Evolutionary conservation across 2,329 filamentous ascomycete genomes (phyloP), one percentile per base, ranked within the genome.

Genomic region (Penicillium sp.): DNA sequence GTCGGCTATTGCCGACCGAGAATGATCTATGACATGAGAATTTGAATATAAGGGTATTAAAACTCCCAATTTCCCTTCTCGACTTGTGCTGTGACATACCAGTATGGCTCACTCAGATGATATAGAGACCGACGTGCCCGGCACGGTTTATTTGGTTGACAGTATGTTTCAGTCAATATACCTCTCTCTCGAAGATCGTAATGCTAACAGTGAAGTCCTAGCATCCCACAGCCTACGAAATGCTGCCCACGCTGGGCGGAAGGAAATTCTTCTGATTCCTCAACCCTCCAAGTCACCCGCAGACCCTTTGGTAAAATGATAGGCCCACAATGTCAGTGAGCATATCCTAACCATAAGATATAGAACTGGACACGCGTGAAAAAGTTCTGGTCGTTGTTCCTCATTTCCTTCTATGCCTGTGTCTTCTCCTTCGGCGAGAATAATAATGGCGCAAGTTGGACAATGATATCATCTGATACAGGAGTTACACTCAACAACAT

Each of bases 361-460:
- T 12, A 68, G 65, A 68, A 70, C 23, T 75, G 72, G 71, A 48
- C 65, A 9, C 62, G 50, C 36, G 60, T 53, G 44, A 75, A 75
- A 54, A 76, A 75, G 37, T 67, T 68, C 53, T 76, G 70, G 57
- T 69, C 71, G 9, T 63, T 75, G 1, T 71, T 73, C 49, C 52
- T 76, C 3, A 67, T 74, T 1, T 68, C 72, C 1, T 50, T 72
- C 1, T 76, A 75, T 44, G 72, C 73, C 2, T 75, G 73, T 33
- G 68, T 72, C 1, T 71, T 72, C 52, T 74, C 71, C 1, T 74
- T 69, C 49, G 72, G 71, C 12, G 72, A 75, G 49, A 76, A 75
- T 45, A 72, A 70, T 30, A 66, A 70, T 33, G 73, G 73, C n/a
- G 72, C 73, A 13, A 70, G 72, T 37, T 75, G 72, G 72, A 75